Evolutionary conservation across 2,329 filamentous ascomycete genomes (phyloP).

Genomic region (Alternaria sp.): DNA sequence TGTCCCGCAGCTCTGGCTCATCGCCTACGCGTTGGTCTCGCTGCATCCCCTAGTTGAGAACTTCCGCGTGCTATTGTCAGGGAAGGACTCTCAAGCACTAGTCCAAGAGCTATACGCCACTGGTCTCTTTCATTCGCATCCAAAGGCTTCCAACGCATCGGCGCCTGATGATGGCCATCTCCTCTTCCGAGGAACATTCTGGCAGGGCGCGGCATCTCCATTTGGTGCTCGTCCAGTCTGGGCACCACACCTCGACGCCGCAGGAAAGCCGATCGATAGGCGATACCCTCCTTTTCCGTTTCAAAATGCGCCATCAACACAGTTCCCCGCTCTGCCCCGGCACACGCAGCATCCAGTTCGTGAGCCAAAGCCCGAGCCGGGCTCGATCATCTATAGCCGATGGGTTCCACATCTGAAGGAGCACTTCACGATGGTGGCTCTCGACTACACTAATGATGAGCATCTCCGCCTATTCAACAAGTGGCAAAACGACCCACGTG

Average conservation of each 20-base stretch:
- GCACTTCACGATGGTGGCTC: conserved; percentile 77
- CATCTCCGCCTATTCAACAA: conserved; percentile 75
- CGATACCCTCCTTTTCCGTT: conserved; percentile 53
- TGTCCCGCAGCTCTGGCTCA: conserved; percentile 56
- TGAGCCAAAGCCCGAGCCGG: conserved; percentile 72
- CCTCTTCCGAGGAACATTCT: conserved; percentile 58
- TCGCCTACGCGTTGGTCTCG: conserved; percentile 55
- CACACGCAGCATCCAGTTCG: conserved; percentile 74
- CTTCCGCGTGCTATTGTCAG: conserved; percentile 52
- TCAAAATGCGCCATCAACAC: conserved; percentile 56
- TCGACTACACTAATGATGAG: conserved; percentile 69
- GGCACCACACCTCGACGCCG: conserved; percentile 44
- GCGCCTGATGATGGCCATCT: conserved; percentile 52
- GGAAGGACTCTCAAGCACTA: conserved; percentile 47
- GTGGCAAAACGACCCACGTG: conserved; percentile 85
- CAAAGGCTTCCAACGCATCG: conserved; percentile 43
- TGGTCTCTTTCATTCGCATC: conserved; percentile 54
- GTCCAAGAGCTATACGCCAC: conserved; percentile 50
- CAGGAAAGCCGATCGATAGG: conserved; percentile 48
- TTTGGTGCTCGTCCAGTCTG: conserved; percentile 52
- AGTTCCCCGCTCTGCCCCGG: conserved; percentile 55
- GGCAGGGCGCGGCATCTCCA: conserved; percentile 54
- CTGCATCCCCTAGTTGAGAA: conserved; percentile 54
- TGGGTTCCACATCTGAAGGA: conserved; percentile 78
- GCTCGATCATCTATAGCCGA: conserved; percentile 76